Conservation (phyloP, 2,329 filamentous ascomycete species). For the Diaporthe vexans region DNA sequence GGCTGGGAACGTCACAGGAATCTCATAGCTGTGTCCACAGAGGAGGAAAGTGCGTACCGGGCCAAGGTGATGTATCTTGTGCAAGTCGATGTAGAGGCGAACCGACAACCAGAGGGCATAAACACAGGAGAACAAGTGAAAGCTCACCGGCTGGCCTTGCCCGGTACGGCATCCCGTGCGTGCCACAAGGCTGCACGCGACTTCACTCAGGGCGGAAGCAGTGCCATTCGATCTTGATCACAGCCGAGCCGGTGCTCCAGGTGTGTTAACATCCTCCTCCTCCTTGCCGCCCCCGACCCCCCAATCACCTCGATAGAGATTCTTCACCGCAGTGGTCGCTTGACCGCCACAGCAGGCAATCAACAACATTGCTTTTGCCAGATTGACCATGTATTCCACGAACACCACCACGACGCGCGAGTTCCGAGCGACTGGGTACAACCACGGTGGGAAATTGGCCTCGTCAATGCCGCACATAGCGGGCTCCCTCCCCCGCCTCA, state of each 20-base stretch:
- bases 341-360: not conserved
- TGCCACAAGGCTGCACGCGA: not conserved
- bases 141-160: not conserved
- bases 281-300: too few species aligned
- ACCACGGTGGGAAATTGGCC: not conserved
- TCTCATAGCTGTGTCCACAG: not conserved
- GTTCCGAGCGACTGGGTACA: not conserved
- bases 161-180: not conserved
- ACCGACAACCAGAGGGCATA: too few species aligned
- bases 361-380: not conserved
- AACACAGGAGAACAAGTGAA: not conserved
- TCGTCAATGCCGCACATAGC: slow-evolving; percentile 7
- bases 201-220: not conserved
- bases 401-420: not conserved
- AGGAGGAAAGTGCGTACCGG: not conserved
- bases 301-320: not conserved
- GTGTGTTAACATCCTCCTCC: not conserved
- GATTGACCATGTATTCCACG: not conserved
- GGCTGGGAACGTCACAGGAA: not conserved
- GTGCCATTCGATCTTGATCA: not conserved
- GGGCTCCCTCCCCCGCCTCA: not conserved
- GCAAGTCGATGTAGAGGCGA: not conserved
- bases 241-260: not conserved
- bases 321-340: not conserved
- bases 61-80: not conserved